A percentile compares a stretch with the other conserved stretches of the same genome.
Conservation (phyloP, 2,329 filamentous ascomycete species). For the Hypoxylon rubiginosum region DNA sequence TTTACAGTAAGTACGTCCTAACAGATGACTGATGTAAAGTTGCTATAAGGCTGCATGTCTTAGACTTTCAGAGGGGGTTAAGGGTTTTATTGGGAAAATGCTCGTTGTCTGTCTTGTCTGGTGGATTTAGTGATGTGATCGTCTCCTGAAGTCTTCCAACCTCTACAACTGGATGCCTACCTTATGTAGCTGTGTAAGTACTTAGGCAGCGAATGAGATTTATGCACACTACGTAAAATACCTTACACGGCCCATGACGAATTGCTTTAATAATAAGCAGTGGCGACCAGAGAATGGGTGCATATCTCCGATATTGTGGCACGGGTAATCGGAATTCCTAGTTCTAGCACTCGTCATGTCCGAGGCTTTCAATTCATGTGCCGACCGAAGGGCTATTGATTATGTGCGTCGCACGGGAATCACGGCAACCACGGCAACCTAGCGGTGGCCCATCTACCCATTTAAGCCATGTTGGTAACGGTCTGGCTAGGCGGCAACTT, state of each 20-base stretch:
- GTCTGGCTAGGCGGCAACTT: constrained; percentile 14
- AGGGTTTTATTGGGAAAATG: constrained; percentile 18
- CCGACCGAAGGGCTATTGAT: constrained; percentile 9
- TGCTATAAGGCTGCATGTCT: constrained; percentile 26
- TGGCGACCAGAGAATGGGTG: constrained; percentile 20
- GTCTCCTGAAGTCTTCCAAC: background rate
- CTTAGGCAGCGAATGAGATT: background rate
- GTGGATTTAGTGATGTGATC: constrained; percentile 2
- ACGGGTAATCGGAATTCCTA: constrained; percentile 41
- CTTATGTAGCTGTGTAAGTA: background rate
- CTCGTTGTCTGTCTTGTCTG: background rate
- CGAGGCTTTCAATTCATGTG: constrained; percentile 19
- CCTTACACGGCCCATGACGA: constrained; percentile 23
- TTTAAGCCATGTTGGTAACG: background rate
- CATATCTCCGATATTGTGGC: constrained; percentile 29
- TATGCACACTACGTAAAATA: background rate
- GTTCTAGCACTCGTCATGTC: constrained; percentile 13
- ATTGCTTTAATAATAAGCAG: constrained; percentile 19
- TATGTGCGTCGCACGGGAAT: constrained; percentile 26
- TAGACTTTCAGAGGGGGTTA: constrained; percentile 11
- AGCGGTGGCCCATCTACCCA: constrained; percentile 2
- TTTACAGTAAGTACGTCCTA: constrained; percentile 6
- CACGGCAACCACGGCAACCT: constrained; percentile 36
- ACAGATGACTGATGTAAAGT: constrained; percentile 18
- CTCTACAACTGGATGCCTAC: background rate